These are phyloP conservation scores for Ramularia collo-cygni DNA, from an alignment of 2,329 filamentous ascomycete species.

Conservation along the genomic window DNA sequence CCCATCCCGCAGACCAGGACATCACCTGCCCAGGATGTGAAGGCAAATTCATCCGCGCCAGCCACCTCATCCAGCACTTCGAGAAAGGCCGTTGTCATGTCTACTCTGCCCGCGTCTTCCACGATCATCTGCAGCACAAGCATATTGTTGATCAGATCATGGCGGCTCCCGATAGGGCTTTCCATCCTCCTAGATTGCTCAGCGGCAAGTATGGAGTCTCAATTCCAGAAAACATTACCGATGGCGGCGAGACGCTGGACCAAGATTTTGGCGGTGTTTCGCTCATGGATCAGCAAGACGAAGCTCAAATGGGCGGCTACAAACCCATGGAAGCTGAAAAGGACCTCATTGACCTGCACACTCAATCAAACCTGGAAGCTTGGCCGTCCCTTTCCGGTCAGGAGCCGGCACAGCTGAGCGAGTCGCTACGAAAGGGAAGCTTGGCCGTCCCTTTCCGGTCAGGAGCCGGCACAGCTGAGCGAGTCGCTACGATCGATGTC, in stretches of 20 bases:
- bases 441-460: constrained; percentile 1
- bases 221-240: constrained; percentile 1
- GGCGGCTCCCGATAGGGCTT: constrained; percentile 4
- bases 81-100: constrained; percentile 45
- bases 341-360: constrained; percentile 7
- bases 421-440: neutral
- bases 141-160: constrained; percentile 37
- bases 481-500: constrained; percentile 8
- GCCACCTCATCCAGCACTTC: constrained; percentile 47
- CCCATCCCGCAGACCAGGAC: constrained; percentile 44
- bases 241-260: constrained; percentile 5
- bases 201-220: neutral
- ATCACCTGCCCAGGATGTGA: constrained; percentile 49
- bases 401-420: no score
- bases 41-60: constrained; percentile 41
- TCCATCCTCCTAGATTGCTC: no score
- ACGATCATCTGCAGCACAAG: constrained; percentile 46
- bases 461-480: neutral
- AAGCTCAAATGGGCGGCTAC: constrained; percentile 16
- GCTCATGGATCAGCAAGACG: constrained; percentile 13
- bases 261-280: constrained; percentile 12
- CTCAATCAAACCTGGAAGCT: neutral
- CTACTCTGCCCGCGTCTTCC: constrained; percentile 40
- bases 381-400: constrained; percentile 1
- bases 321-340: constrained; percentile 11